A percentile compares a stretch with the other conserved stretches of the same genome.
Conservation (phyloP, 2,329 filamentous ascomycete species). For the Penicillium nordicum region DNA sequence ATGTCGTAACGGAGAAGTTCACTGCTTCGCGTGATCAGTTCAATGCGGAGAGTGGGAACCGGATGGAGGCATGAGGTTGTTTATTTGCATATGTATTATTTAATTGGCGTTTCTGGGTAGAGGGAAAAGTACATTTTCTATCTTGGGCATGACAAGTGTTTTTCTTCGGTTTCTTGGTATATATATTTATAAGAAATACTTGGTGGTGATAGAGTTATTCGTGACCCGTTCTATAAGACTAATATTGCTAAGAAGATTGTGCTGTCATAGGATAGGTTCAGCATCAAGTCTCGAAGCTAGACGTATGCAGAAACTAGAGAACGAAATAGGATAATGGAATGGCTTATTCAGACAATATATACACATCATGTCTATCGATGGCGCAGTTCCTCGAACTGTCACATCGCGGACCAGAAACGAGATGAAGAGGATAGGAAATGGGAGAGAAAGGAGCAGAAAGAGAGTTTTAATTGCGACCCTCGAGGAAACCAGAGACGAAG, state of each 20-base stretch:
- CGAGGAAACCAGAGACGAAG: slow-evolving; percentile 93
- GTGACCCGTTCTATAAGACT: background rate
- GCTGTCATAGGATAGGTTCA: background rate
- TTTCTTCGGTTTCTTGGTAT: background rate
- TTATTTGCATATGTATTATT: slow-evolving; percentile 11
- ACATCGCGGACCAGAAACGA: slow-evolving; percentile 22
- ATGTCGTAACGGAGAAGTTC: slow-evolving; percentile 91
- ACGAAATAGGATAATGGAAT: slow-evolving; percentile 14
- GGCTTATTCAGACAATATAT: slow-evolving; percentile 37
- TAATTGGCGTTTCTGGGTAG: slow-evolving; percentile 26
- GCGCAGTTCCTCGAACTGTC: slow-evolving; percentile 13
- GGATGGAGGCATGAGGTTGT: slow-evolving; percentile 30
- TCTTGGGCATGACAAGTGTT: background rate
- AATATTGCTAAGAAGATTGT: background rate
- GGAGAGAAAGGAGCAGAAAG: slow-evolving; percentile 15
- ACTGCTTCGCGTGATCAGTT: slow-evolving; percentile 64
- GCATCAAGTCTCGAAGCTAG: background rate
- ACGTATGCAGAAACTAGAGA: background rate
- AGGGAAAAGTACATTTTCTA: slow-evolving; percentile 10
- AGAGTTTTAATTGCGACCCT: slow-evolving; percentile 60
- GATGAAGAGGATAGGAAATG: slow-evolving; percentile 13
- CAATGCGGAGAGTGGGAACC: slow-evolving; percentile 37
- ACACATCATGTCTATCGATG: slow-evolving; percentile 34
- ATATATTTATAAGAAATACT: background rate
- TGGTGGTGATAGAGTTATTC: background rate